A percentile compares a stretch with the other conserved stretches of the same genome.
phyloP scores from a whole-genome alignment of 2,329 filamentous ascomycete genomes.

The Aspergillus fumigatus region DNA sequence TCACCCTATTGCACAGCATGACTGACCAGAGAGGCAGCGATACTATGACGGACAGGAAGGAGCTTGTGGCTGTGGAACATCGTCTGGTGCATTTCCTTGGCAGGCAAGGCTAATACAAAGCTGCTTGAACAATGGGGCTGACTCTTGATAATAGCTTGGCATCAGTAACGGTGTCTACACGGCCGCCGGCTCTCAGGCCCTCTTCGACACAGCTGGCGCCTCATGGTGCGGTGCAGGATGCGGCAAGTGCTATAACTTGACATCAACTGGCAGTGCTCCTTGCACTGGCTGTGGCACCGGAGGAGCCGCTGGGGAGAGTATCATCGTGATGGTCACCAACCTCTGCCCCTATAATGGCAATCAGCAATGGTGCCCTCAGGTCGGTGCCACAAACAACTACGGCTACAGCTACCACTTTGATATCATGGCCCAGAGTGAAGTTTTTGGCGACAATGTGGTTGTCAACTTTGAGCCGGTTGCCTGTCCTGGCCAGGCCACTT shows the following conservation, averaged over 20 bases:
- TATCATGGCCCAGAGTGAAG: slow-evolving; percentile 29
- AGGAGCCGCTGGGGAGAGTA: slow-evolving; percentile 17
- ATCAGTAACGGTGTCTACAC: slow-evolving; percentile 14
- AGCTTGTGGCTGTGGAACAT: slow-evolving; percentile 28
- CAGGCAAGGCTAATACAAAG: slow-evolving; percentile 13
- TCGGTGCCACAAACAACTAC: slow-evolving; percentile 28
- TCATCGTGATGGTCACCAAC: slow-evolving; percentile 31
- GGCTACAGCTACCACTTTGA: slow-evolving; percentile 36
- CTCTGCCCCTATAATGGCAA: slow-evolving; percentile 35
- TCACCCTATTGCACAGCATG: no score
- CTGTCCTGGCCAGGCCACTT: slow-evolving; percentile 24
- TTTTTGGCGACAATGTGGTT: slow-evolving; percentile 32
- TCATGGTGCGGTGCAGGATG: slow-evolving; percentile 23
- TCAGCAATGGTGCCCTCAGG: slow-evolving; percentile 31
- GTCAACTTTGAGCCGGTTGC: slow-evolving; percentile 29
- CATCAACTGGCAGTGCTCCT: slow-evolving; percentile 16
- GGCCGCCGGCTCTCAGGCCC: slow-evolving; percentile 19
- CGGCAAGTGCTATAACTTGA: slow-evolving; percentile 23
- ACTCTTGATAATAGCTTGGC: slow-evolving; percentile 1
- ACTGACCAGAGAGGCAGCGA: slow-evolving; percentile 12
- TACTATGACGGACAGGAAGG: slow-evolving; percentile 31
- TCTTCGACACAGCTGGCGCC: slow-evolving; percentile 18
- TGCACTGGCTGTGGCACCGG: slow-evolving; percentile 18
- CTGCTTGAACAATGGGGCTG: background rate
- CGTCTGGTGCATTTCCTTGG: slow-evolving; percentile 24